Percentiles rank a stretch among this genome's conserved stretches.
Conservation (phyloP, 148 eudicot species). For the Rhododendron mucronatum region DNA sequence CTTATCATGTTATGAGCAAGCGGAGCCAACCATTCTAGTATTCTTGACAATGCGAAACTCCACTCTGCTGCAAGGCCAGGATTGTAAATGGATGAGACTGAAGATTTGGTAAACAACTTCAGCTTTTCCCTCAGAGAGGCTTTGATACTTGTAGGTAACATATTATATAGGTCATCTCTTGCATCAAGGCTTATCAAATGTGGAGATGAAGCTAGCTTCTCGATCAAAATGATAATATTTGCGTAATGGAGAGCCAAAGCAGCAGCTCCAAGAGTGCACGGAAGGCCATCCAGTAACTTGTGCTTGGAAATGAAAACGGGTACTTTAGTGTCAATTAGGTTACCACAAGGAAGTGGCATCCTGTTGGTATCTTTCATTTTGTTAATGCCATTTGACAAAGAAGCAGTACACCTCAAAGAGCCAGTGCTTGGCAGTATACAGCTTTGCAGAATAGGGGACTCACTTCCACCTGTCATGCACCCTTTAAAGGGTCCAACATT, state of each 20-base stretch:
- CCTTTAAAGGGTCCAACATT: conserved; percentile 66
- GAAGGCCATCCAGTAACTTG: conserved; percentile 38
- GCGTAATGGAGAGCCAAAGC: conserved; percentile 88
- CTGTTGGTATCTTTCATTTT: conserved; percentile 10
- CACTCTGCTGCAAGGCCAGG: conserved; percentile 62
- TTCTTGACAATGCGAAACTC: conserved; percentile 51
- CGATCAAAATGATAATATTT: conserved; percentile 65
- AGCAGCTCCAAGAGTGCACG: conserved; percentile 62
- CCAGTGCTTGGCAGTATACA: conserved; percentile 31
- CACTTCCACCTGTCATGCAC: conserved; percentile 56
- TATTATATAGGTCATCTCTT: conserved; percentile 77
- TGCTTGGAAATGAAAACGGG: conserved; percentile 42
- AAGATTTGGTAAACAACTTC: conserved; percentile 41
- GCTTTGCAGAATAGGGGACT: conserved; percentile 54
- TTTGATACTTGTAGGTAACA: conserved; percentile 66
- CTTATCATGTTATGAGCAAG: conserved; percentile 81
- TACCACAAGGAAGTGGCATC: conserved; percentile 14
- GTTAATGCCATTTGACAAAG: conserved; percentile 14
- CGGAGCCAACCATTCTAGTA: conserved; percentile 83
- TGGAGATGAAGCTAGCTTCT: conserved; percentile 76
- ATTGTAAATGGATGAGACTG: conserved; percentile 46
- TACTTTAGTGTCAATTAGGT: conserved; percentile 10
- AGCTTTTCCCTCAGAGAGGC: conserved; percentile 54
- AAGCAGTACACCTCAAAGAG: conserved; percentile 25
- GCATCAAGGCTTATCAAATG: conserved; percentile 73